Conservation (phyloP, 768 basidiomycete species). For the Tylopilus plumbeoviolaceoides region DNA sequence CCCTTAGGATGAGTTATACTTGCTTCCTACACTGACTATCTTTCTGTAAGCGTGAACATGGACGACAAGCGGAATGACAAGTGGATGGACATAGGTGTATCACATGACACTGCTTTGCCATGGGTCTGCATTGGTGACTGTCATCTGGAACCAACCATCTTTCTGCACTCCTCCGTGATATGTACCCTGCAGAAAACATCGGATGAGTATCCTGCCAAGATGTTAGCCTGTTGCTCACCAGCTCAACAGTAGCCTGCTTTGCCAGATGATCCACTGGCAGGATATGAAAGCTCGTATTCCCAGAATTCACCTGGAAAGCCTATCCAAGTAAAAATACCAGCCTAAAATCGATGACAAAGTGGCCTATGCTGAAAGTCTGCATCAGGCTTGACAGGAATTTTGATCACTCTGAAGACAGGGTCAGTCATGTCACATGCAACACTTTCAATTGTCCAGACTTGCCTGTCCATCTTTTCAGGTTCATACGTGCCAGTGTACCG, state of each 20-base stretch:
- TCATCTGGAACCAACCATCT: constrained; percentile 61
- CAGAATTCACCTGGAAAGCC: constrained; percentile 39
- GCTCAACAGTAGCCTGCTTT: constrained; percentile 42
- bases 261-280: constrained; percentile 55
- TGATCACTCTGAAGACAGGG: constrained; percentile 44
- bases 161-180: constrained; percentile 60
- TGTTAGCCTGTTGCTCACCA: constrained; percentile 33
- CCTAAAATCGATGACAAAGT: background rate
- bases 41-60: background rate
- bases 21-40: too few species aligned
- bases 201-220: background rate
- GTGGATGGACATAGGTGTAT: constrained; percentile 56
- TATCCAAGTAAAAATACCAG: constrained; percentile 1
- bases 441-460: constrained; percentile 11
- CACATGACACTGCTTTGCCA: constrained; percentile 70
- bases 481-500: constrained; percentile 60
- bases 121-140: constrained; percentile 78
- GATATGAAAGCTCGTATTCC: constrained; percentile 62
- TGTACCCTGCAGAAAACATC: constrained; percentile 32
- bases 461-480: constrained; percentile 55
- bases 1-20: too few species aligned
- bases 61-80: background rate
- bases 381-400: constrained; percentile 49
- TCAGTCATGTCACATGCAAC: background rate
- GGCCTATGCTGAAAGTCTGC: constrained; percentile 64